Evolutionary conservation across 805 yeast genomes (phyloP).

Genomic region (Hanseniaspora taiwanica): DNA sequence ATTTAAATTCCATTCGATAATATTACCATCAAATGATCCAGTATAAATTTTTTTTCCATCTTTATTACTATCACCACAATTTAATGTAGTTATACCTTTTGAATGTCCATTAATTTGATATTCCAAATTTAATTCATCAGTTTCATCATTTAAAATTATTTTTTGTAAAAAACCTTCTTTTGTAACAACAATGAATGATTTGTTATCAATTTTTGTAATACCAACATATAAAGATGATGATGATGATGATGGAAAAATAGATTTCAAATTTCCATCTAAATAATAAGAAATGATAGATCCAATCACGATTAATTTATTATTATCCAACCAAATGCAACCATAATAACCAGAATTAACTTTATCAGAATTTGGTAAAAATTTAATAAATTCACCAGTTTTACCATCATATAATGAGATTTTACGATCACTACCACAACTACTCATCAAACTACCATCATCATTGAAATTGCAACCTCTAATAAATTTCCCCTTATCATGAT

Average conservation of each 20-base stretch:
- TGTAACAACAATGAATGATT: constrained; percentile 5
- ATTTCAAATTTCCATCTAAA: constrained; percentile 43
- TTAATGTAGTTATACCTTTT: constrained; percentile 55
- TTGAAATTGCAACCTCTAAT: constrained; percentile 73
- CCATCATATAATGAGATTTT: constrained; percentile 73
- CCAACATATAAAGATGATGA: constrained; percentile 35
- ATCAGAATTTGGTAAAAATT: constrained; percentile 29
- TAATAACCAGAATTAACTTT: constrained; percentile 73
- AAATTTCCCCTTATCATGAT: constrained; percentile 54
- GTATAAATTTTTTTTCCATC: constrained; percentile 26
- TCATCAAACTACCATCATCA: constrained; percentile 39
- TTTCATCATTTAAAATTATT: neutral
- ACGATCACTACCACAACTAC: constrained; percentile 80
- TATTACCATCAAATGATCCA: constrained; percentile 75
- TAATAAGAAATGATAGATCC: constrained; percentile 46
- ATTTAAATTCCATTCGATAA: constrained; percentile 41
- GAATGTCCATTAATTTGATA: constrained; percentile 65
- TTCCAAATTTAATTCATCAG: neutral
- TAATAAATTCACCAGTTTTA: constrained; percentile 61
- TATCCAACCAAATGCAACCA: constrained; percentile 54
- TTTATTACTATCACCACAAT: constrained; percentile 14
- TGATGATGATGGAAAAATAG: constrained; percentile 59
- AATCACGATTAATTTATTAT: constrained; percentile 51
- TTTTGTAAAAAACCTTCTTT: constrained; percentile 20
- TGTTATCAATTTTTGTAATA: neutral